Percentiles rank a stretch among this genome's conserved stretches.
Conservation (phyloP, 2,329 filamentous ascomycete species). For the Microsporum canis region DNA sequence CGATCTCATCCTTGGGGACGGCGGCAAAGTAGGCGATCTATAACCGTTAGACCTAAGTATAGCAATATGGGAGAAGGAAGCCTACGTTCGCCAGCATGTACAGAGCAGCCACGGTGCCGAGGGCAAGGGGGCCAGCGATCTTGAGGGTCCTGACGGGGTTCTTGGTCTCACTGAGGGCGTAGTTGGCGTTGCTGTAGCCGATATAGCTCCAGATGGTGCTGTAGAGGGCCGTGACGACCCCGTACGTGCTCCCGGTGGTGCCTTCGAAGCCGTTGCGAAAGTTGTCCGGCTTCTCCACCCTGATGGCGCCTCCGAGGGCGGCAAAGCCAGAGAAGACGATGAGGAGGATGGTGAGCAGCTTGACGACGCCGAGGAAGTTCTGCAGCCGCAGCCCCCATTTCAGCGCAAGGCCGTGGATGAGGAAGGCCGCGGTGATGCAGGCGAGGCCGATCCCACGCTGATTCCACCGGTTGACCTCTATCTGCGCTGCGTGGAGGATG, state of each 20-base stretch:
- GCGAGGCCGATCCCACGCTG: constrained; percentile 56
- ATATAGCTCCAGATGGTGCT: constrained; percentile 62
- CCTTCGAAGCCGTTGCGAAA: constrained; percentile 54
- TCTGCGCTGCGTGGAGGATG: constrained; percentile 53
- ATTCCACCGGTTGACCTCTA: constrained; percentile 55
- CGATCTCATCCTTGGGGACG: constrained; percentile 41
- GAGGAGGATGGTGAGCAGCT: constrained; percentile 53
- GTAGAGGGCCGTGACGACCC: constrained; percentile 57
- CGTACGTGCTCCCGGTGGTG: constrained; percentile 55
- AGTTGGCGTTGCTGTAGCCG: constrained; percentile 36
- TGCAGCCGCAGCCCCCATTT: constrained; percentile 58
- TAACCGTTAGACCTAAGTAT: background rate
- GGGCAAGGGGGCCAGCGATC: constrained; percentile 51
- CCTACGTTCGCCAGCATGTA: constrained; percentile 59
- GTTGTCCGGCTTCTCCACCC: constrained; percentile 49
- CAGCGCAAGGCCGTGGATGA: constrained; percentile 53
- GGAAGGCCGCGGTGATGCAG: constrained; percentile 53
- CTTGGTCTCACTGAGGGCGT: constrained; percentile 49
- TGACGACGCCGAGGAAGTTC: constrained; percentile 54
- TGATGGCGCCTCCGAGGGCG: constrained; percentile 49
- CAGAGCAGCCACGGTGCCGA: constrained; percentile 47
- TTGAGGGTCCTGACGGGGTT: constrained; percentile 55
- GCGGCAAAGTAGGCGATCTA: constrained; percentile 42
- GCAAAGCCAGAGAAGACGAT: constrained; percentile 54
- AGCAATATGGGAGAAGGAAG: constrained; percentile 40